Percentiles rank a stretch among this genome's conserved stretches.
Conservation (phyloP, 2,329 filamentous ascomycete genomes). For the Cercospora sp. region DNA sequence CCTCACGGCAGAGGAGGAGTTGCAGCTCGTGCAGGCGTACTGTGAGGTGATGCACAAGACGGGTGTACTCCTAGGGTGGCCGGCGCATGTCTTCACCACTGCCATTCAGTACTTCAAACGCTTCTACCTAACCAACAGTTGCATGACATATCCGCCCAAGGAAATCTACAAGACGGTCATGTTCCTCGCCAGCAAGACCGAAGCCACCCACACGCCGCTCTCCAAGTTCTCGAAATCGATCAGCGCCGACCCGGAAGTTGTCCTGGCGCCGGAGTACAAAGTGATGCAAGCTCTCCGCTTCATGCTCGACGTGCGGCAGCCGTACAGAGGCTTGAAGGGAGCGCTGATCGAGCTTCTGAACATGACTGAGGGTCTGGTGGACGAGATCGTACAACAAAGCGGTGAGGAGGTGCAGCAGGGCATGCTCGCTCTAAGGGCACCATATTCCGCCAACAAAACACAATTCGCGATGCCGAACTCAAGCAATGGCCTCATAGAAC, state of each 20-base stretch:
- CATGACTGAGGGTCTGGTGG: conserved; percentile 62
- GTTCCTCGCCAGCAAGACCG: conserved; percentile 91
- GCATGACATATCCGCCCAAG: conserved; percentile 93
- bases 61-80: conserved; percentile 61
- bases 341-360: conserved; percentile 78
- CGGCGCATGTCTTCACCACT: conserved; percentile 66
- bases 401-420: conserved; percentile 27
- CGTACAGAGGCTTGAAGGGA: conserved; percentile 83
- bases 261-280: conserved; percentile 88
- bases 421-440: conserved; percentile 24
- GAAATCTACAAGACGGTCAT: conserved; percentile 86
- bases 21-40: conserved; percentile 77
- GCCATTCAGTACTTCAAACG: conserved; percentile 87
- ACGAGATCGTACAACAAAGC: conserved; percentile 27
- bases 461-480: conserved; percentile 20
- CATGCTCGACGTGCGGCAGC: conserved; percentile 89
- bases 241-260: conserved; percentile 70
- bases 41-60: conserved; percentile 53
- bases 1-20: conserved; percentile 79
- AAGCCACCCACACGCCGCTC: conserved; percentile 73
- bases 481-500: conserved; percentile 5
- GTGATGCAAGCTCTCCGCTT: conserved; percentile 91
- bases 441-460: conserved; percentile 22
- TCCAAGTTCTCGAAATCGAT: conserved; percentile 56
- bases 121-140: conserved; percentile 93